A percentile compares a stretch with the other conserved stretches of the same genome.
Evolutionary conservation across 1,139 yeast species (phyloP).

Genomic region (Scheffersomyces insectosa): DNA sequence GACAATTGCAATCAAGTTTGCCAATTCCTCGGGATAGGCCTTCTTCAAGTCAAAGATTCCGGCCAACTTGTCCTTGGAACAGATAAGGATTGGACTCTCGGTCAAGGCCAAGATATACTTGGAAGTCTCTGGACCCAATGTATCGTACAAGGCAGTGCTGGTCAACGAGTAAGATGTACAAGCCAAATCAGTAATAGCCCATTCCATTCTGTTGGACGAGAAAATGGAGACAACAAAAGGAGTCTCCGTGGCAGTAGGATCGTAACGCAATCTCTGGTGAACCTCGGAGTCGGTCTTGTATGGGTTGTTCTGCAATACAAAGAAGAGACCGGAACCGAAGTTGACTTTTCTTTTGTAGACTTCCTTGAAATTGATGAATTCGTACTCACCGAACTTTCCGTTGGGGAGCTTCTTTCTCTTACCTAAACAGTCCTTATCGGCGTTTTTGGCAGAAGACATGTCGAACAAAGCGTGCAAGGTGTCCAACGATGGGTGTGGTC

Average conservation of each 20-base stretch:
- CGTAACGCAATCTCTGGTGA: constrained; percentile 26
- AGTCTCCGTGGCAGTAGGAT: constrained; percentile 23
- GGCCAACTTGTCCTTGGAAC: constrained; percentile 48
- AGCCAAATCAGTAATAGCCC: constrained; percentile 64
- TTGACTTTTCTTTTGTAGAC: constrained; percentile 44
- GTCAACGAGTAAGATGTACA: constrained; percentile 52
- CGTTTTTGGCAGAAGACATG: constrained; percentile 34
- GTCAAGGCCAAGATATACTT: constrained; percentile 58
- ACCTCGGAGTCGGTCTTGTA: constrained; percentile 29
- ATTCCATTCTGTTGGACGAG: constrained; percentile 58
- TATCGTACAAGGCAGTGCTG: constrained; percentile 64
- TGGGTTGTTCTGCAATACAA: constrained; percentile 48
- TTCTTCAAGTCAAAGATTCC: constrained; percentile 39
- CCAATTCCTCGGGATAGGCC: constrained; percentile 19
- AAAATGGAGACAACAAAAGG: constrained; percentile 54
- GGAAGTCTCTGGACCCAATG: constrained; percentile 62
- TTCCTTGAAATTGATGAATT: constrained; percentile 47
- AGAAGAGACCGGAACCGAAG: constrained; percentile 67
- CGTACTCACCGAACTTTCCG: constrained; percentile 47
- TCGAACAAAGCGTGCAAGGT: constrained; percentile 55
- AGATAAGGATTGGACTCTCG: constrained; percentile 56
- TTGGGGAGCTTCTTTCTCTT: constrained; percentile 38
- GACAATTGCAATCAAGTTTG: constrained; percentile 33
- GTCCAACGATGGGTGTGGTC: constrained; percentile 49
- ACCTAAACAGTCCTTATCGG: constrained; percentile 52